Evolutionary conservation across 2,329 filamentous ascomycete species (phyloP), one percentile per base, ranked within the genome.

Genomic region (Colletotrichum musae): DNA sequence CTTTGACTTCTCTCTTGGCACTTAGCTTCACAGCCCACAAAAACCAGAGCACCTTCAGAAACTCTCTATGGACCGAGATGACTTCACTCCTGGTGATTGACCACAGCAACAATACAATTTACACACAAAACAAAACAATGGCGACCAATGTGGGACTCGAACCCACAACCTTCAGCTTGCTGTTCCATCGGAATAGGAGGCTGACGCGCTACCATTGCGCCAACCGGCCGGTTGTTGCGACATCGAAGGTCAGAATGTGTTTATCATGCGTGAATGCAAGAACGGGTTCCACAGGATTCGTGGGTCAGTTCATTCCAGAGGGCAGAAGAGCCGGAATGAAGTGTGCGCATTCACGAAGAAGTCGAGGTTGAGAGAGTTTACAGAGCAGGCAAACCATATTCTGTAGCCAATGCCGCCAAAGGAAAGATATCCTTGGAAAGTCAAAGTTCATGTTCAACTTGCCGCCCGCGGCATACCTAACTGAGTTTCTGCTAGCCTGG

Each of bases 191-290:
- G 39, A 9, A 4, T 69, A 69, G 66, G 66, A 69, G 66, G 64
- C 66, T 64, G 66, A 69, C 62, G 62, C 66, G 61, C 63, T 69
- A 69, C 66, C 66, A 69, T 69, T 69, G 64, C 61, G 62, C 66
- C 66, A 69, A 62, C 66, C 66, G 45, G 66, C 61, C 66, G 6
- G 10, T 24, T 39, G 16, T 53, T 54, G 59, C 50, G 41, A 54
- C 6, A 16, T 54, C 50, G 36, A 16, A 18, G n/a, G 10, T 1
- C 3, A 12, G 47, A 45, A 24, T 13, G 1, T 3, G 5, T 24
- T 12, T 45, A 1, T 62, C 21, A 54, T 4, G 48, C 6, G 1
- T 43, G 32, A 10, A 3, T 0, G 4, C 21, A 15, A 3, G 13
- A 1, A 2, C 18, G 10, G 32, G 48, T 53, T 21, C 54, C 48